Conservation (phyloP, 139 green algal species). For the Dunaliella sp. region DNA sequence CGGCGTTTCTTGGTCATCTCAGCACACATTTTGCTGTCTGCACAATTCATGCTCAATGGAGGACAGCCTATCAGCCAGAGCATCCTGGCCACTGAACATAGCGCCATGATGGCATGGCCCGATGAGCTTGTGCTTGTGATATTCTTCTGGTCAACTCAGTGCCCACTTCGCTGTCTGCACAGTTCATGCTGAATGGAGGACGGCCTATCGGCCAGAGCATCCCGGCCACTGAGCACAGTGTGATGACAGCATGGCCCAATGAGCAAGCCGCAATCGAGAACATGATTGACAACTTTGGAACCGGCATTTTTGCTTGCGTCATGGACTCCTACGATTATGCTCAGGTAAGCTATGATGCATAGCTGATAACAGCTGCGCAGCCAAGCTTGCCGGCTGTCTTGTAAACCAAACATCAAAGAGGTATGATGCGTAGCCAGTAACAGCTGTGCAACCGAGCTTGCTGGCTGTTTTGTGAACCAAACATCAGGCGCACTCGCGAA, state of each 20-base stretch:
- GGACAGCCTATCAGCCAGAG: constrained; percentile 69
- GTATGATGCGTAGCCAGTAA: too few relatives aligned
- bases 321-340: constrained; percentile 92
- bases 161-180: too few relatives aligned
- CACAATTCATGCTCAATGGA: constrained; percentile 83
- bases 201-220: constrained; percentile 74
- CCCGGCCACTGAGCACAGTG: constrained; percentile 86
- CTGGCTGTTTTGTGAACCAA: too few relatives aligned
- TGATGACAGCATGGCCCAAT: constrained; percentile 88
- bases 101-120: constrained; percentile 88
- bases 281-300: constrained; percentile 86
- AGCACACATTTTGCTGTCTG: too few relatives aligned
- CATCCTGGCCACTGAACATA: constrained; percentile 90
- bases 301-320: constrained; percentile 76
- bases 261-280: constrained; percentile 80
- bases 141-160: too few relatives aligned
- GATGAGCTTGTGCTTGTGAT: too few relatives aligned
- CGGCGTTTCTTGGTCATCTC: too few relatives aligned
- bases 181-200: constrained; percentile 86
- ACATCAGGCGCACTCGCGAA: not conserved
- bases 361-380: too few relatives aligned
- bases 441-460: too few relatives aligned
- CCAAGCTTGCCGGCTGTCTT: not conserved
- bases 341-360: not conserved
- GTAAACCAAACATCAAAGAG: not conserved